phyloP scores from a whole-genome alignment of 495 filamentous ascomycete species.

The Neurospora tetraspora region DNA sequence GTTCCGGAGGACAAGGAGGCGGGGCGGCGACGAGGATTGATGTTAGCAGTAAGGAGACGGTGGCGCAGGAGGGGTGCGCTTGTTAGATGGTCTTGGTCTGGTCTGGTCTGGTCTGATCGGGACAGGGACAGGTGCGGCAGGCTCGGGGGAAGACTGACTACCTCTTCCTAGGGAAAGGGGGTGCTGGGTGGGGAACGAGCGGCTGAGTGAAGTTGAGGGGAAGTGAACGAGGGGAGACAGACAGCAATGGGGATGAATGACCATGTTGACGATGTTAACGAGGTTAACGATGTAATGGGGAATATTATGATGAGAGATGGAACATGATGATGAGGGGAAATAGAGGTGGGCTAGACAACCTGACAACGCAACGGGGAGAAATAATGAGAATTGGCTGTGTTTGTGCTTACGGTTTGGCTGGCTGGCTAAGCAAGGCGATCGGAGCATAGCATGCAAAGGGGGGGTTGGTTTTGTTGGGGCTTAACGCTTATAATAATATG shows the following conservation, averaged over 20 bases:
- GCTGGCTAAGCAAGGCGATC: background rate
- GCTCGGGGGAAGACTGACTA: background rate
- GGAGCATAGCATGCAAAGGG: conserved; percentile 10
- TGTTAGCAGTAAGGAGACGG: conserved; percentile 73
- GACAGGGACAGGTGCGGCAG: background rate
- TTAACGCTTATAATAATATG: conserved; percentile 11
- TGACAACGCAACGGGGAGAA: background rate
- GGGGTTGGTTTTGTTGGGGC: no score
- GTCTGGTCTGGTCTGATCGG: background rate
- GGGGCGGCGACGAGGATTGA: conserved; percentile 58
- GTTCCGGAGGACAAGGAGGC: background rate
- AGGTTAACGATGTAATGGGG: background rate
- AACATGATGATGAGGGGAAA: background rate
- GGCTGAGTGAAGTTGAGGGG: background rate
- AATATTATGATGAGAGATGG: background rate
- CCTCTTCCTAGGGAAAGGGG: background rate
- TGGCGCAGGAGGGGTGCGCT: conserved; percentile 67
- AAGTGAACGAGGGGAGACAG: background rate
- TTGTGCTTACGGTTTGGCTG: background rate
- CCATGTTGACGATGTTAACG: background rate
- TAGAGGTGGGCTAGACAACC: background rate
- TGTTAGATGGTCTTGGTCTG: conserved; percentile 42
- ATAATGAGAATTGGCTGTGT: background rate
- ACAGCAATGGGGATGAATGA: background rate
- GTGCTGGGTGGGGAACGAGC: no score